A percentile compares a stretch with the other conserved stretches of the same genome.
phyloP scores from a whole-genome alignment of 768 basidiomycete genomes.

The Lyophyllum semitale region DNA sequence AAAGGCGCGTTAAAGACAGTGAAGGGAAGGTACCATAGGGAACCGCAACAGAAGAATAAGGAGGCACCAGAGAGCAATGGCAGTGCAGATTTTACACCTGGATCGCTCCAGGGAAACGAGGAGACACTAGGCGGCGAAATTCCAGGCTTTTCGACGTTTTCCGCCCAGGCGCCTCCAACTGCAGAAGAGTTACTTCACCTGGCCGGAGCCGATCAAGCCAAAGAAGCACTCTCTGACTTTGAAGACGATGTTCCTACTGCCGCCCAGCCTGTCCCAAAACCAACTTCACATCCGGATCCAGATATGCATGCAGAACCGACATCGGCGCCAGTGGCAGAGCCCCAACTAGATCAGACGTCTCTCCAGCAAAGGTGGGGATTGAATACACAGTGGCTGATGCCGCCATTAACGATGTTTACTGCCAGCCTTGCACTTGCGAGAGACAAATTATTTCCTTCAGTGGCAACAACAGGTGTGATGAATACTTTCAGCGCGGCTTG shows the following conservation, averaged over 20 bases:
- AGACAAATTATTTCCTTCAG: slow-evolving; percentile 49
- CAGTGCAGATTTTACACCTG: slow-evolving; percentile 4
- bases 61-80: neutral
- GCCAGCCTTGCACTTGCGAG: slow-evolving; percentile 43
- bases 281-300: neutral
- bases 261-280: neutral
- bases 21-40: slow-evolving; percentile 41
- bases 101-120: slow-evolving; percentile 11
- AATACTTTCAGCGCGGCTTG: slow-evolving; percentile 31
- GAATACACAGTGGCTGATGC: neutral
- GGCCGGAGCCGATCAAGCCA: slow-evolving; percentile 45
- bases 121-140: slow-evolving; percentile 18
- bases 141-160: neutral
- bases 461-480: slow-evolving; percentile 15
- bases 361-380: slow-evolving; percentile 27
- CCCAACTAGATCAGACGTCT: slow-evolving; percentile 9
- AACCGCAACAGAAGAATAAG: neutral
- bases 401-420: slow-evolving; percentile 7
- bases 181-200: slow-evolving; percentile 48
- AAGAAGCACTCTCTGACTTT: slow-evolving; percentile 53
- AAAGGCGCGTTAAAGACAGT: slow-evolving; percentile 55
- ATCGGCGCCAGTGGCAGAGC: neutral
- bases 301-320: neutral
- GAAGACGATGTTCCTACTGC: slow-evolving; percentile 38
- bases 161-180: slow-evolving; percentile 29